A percentile compares a stretch with the other conserved stretches of the same genome.
phyloP scores from a whole-genome alignment of 768 basidiomycete genomes.

The Leccinum subtestaceum region DNA sequence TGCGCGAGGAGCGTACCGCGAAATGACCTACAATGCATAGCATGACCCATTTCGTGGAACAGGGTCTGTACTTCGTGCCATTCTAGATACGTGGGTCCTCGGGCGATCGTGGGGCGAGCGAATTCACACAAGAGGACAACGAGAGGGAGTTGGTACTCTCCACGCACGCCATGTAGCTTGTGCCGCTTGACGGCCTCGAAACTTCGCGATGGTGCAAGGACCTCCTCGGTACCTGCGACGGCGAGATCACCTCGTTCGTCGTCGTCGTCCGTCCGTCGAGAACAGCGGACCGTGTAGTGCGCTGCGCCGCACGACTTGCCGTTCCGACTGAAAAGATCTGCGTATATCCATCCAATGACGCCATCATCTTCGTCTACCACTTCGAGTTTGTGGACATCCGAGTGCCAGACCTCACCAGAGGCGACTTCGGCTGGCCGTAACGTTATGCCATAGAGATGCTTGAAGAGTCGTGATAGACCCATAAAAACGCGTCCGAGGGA shows the following conservation, averaged over 20 bases:
- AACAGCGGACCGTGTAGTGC: constrained; percentile 97
- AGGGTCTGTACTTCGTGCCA: constrained; percentile 95
- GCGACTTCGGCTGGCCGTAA: constrained; percentile 66
- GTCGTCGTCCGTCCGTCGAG: constrained; percentile 88
- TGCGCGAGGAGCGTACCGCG: background rate
- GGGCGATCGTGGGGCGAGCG: constrained; percentile 51
- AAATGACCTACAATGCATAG: constrained; percentile 87
- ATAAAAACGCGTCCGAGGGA: constrained; percentile 90
- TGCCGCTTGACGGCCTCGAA: constrained; percentile 66
- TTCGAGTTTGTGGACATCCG: constrained; percentile 85
- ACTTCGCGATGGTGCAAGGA: constrained; percentile 48
- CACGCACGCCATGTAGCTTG: constrained; percentile 56
- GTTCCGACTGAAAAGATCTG: constrained; percentile 80
- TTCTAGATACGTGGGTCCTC: constrained; percentile 69
- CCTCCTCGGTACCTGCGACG: constrained; percentile 37
- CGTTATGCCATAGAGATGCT: constrained; percentile 81
- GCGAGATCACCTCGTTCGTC: constrained; percentile 66
- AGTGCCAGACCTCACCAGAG: constrained; percentile 86
- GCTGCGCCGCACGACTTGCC: constrained; percentile 92
- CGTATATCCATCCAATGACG: constrained; percentile 90
- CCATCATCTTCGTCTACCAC: constrained; percentile 89
- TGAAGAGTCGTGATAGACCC: constrained; percentile 88
- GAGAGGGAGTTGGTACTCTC: constrained; percentile 83
- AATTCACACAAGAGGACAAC: constrained; percentile 93
- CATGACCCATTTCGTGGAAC: constrained; percentile 99